These are phyloP conservation scores for Barnettozyma californica DNA, from an alignment of 805 yeast genomes.

Conservation along the genomic window DNA sequence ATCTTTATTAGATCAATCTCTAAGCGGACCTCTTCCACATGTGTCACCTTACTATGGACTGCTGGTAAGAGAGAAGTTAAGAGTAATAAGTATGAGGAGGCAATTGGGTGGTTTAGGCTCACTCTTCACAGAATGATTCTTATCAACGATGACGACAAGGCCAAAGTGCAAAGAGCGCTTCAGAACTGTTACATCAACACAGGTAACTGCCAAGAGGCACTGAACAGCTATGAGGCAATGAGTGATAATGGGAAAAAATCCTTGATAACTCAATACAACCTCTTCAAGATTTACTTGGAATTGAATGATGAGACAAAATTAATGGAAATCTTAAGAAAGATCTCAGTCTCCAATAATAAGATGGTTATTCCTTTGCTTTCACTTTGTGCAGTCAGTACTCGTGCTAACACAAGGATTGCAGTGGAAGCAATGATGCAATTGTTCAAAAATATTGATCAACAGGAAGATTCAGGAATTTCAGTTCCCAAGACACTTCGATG, in stretches of 20 bases:
- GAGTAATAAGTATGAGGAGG: conserved; percentile 15
- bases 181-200: conserved; percentile 26
- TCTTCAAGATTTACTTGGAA: conserved; percentile 23
- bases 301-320: conserved; percentile 15
- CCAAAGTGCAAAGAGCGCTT: conserved; percentile 34
- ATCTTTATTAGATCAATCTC: conserved; percentile 24
- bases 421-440: conserved; percentile 23
- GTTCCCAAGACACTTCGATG: conserved; percentile 27
- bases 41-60: conserved; percentile 36
- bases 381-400: conserved; percentile 29
- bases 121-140: conserved; percentile 24
- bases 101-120: conserved; percentile 25
- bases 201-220: conserved; percentile 19
- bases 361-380: conserved; percentile 29
- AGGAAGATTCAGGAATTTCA: conserved; percentile 14
- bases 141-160: conserved; percentile 27
- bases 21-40: conserved; percentile 27
- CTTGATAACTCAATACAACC: conserved; percentile 30
- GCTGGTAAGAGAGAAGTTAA: conserved; percentile 30
- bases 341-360: conserved; percentile 31
- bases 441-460: conserved; percentile 22
- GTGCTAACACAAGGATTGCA: conserved; percentile 22
- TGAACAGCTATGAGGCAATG: conserved; percentile 23
- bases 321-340: conserved; percentile 27
- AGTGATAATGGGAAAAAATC: conserved; percentile 15